phyloP scores from a whole-genome alignment of 2,329 filamentous ascomycete genomes.

The Epichloe baconii region DNA sequence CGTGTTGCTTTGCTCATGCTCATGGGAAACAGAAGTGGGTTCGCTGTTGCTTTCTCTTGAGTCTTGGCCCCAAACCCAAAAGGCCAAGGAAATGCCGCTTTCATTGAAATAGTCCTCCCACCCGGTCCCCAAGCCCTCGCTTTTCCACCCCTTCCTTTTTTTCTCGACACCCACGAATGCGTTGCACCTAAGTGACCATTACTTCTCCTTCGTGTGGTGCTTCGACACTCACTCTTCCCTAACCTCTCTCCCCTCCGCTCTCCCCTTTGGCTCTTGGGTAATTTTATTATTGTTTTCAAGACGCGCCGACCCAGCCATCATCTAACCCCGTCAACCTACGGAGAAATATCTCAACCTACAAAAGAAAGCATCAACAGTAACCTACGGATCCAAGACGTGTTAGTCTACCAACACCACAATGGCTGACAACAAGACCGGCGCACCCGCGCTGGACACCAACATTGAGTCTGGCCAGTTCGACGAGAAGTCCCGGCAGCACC shows the following conservation, averaged over 20 bases:
- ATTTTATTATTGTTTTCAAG: conserved; percentile 3
- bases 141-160: conserved; percentile 21
- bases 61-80: background rate
- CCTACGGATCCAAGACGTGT: background rate
- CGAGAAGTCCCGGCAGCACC: conserved; percentile 38
- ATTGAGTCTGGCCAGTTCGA: conserved; percentile 53
- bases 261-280: conserved; percentile 4
- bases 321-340: conserved; percentile 1
- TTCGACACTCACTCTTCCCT: conserved; percentile 17
- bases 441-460: conserved; percentile 48
- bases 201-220: conserved; percentile 35
- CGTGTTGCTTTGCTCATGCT: conserved; percentile 1
- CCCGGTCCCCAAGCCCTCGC: conserved; percentile 14
- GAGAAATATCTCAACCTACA: conserved; percentile 2
- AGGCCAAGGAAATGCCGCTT: conserved; percentile 6
- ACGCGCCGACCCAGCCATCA: background rate
- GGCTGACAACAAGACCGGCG: conserved; percentile 41
- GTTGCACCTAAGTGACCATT: conserved; percentile 29
- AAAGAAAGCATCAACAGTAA: background rate
- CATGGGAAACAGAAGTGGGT: conserved; percentile 5
- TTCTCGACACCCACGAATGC: conserved; percentile 35
- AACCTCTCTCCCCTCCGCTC: conserved; percentile 7
- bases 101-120: conserved; percentile 29
- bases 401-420: conserved; percentile 20
- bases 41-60: conserved; percentile 4